phyloP scores from a whole-genome alignment of 2,329 filamentous ascomycete genomes.

The Ilyonectria sp. region DNA sequence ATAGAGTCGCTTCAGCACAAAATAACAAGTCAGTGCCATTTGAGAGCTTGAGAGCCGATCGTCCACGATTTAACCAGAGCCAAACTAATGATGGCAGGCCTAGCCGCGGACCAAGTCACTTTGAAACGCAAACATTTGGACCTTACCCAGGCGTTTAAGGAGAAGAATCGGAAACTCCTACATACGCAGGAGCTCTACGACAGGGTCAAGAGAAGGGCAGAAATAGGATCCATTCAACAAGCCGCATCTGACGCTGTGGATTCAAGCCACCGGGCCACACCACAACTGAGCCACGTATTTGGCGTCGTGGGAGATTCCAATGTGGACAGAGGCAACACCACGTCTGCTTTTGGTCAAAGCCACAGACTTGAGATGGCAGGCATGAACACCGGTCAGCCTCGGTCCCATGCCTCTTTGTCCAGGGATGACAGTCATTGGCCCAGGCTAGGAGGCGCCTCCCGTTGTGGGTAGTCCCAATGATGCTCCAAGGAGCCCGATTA shows the following conservation, averaged over 20 bases:
- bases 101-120: conserved; percentile 74
- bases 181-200: conserved; percentile 78
- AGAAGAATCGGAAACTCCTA: conserved; percentile 79
- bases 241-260: conserved; percentile 65
- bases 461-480: conserved; percentile 28
- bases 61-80: background rate
- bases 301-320: conserved; percentile 16
- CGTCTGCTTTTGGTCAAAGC: conserved; percentile 31
- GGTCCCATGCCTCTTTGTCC: conserved; percentile 24
- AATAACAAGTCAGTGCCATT: conserved; percentile 67
- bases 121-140: conserved; percentile 82
- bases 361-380: conserved; percentile 37
- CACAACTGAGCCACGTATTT: conserved; percentile 30
- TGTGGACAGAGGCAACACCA: conserved; percentile 3
- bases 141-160: conserved; percentile 74
- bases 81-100: conserved; percentile 54
- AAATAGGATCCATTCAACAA: conserved; percentile 69
- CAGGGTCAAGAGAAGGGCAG: conserved; percentile 69
- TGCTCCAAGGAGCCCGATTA: conserved; percentile 7
- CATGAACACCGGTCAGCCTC: conserved; percentile 36
- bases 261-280: conserved; percentile 41
- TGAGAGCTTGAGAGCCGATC: background rate
- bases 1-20: conserved; percentile 77
- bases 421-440: conserved; percentile 40
- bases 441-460: conserved; percentile 26